Percentiles rank a stretch among this genome's conserved stretches.
Evolutionary conservation across 116 monocot genomes (phyloP).

Genomic region (Cymodocea nodosa): DNA sequence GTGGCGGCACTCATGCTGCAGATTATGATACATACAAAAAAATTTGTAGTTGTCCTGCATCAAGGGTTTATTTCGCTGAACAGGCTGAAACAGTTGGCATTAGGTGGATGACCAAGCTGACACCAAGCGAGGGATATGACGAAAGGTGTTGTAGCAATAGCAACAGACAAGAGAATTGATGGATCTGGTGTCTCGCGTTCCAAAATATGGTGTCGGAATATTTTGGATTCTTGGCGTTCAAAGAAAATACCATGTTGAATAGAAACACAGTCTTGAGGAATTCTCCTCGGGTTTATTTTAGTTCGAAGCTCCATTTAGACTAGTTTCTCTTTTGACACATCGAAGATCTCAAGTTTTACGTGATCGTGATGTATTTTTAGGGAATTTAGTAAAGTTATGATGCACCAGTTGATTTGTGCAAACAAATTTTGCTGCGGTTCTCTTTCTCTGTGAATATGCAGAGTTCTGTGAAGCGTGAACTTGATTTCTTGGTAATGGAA

Average conservation of each 20-base stretch:
- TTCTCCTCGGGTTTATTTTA: too few species aligned
- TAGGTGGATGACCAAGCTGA: constrained; percentile 21
- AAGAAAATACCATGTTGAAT: not conserved
- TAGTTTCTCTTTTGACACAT: too few species aligned
- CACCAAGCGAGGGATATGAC: not conserved
- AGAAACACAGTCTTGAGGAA: not conserved
- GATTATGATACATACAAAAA: constrained; percentile 70
- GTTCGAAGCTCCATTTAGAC: too few species aligned
- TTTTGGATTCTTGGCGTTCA: not conserved
- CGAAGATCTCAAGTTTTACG: too few species aligned
- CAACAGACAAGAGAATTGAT: too few species aligned
- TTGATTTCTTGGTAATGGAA: too few species aligned
- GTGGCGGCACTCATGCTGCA: constrained; percentile 60
- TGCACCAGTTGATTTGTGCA: too few species aligned
- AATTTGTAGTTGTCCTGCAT: constrained; percentile 42
- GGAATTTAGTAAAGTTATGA: too few species aligned
- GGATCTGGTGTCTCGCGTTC: not conserved
- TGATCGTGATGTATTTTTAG: too few species aligned
- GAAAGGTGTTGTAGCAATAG: not conserved
- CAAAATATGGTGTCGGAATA: not conserved
- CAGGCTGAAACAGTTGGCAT: constrained; percentile 69
- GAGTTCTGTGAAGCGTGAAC: too few species aligned
- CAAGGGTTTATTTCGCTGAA: constrained; percentile 59
- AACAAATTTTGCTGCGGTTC: too few species aligned
- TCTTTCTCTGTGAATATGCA: too few species aligned